Percentiles rank a stretch among this genome's conserved stretches.
These are phyloP conservation scores for Pisolithus albus DNA, from an alignment of 768 basidiomycete species.

Conservation along the genomic window DNA sequence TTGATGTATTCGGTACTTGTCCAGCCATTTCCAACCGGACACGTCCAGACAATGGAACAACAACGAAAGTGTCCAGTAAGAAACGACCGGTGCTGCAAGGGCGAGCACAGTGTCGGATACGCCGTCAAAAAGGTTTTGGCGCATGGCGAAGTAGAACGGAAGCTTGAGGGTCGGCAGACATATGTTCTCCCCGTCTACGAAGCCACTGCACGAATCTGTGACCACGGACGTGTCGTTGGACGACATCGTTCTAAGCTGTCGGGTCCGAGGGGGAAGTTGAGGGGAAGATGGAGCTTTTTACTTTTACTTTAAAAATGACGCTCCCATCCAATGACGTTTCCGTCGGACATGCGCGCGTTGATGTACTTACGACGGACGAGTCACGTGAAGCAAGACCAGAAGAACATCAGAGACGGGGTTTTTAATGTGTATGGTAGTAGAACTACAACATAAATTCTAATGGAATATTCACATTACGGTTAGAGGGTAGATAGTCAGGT, in stretches of 20 bases:
- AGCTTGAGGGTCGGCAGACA: conserved; percentile 29
- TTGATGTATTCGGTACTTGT: conserved; percentile 84
- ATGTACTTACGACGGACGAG: too few species aligned
- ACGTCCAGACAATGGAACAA: conserved; percentile 79
- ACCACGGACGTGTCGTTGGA: conserved; percentile 8
- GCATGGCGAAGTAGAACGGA: conserved; percentile 52
- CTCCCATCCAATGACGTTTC: neutral
- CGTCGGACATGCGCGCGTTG: too few species aligned
- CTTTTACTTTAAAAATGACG: neutral
- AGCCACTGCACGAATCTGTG: conserved; percentile 34
- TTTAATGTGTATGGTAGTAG: conserved; percentile 14
- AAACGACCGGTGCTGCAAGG: conserved; percentile 65
- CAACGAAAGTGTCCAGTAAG: conserved; percentile 79
- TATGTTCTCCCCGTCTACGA: conserved; percentile 30
- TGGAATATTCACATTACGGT: conserved; percentile 27
- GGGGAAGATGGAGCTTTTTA: neutral
- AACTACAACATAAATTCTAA: conserved; percentile 30
- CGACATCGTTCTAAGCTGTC: conserved; percentile 2
- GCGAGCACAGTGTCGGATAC: conserved; percentile 69
- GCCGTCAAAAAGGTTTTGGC: conserved; percentile 41
- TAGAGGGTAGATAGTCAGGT: conserved; percentile 25
- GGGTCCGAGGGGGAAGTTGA: neutral
- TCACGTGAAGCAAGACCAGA: too few species aligned
- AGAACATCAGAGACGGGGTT: neutral
- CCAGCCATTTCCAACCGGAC: conserved; percentile 69